Evolutionary conservation across 1,139 yeast genomes (phyloP).

Genomic region (Yamadazyma epiphylla): DNA sequence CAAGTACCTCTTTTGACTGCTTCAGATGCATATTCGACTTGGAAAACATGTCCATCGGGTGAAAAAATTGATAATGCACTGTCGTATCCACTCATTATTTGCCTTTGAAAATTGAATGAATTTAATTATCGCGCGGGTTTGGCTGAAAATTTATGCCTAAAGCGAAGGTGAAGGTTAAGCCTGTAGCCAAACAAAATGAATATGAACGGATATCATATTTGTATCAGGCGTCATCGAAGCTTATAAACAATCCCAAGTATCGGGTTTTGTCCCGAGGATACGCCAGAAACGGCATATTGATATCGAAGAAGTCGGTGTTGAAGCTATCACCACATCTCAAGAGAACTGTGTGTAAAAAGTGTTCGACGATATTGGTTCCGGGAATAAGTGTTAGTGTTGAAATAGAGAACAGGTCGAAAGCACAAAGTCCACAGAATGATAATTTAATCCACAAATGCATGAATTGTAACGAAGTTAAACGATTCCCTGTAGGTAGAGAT

Average conservation of each 20-base stretch:
- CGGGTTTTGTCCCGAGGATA: constrained; percentile 47
- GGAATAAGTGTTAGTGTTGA: constrained; percentile 38
- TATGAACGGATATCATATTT: constrained; percentile 55
- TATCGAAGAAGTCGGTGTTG: constrained; percentile 61
- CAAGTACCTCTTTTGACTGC: constrained; percentile 98
- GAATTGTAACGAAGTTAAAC: constrained; percentile 20
- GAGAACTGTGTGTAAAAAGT: constrained; percentile 57
- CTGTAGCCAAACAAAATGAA: constrained; percentile 54
- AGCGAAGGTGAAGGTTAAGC: constrained; percentile 5
- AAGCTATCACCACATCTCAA: constrained; percentile 60
- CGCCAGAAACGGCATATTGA: constrained; percentile 41
- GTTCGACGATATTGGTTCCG: constrained; percentile 46
- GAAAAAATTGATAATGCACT: constrained; percentile 97
- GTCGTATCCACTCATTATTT: constrained; percentile 92
- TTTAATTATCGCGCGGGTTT: background rate
- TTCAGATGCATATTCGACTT: constrained; percentile 96
- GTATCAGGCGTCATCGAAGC: constrained; percentile 44
- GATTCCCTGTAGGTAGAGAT: constrained; percentile 35
- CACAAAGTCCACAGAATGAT: constrained; percentile 24
- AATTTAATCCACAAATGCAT: constrained; percentile 27
- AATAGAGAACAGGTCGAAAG: constrained; percentile 25
- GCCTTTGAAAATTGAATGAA: constrained; percentile 7
- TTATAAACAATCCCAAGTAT: constrained; percentile 19
- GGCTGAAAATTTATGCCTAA: constrained; percentile 4
- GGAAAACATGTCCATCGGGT: constrained; percentile 99